Base-by-base conservation (phyloP, 306 rosid genomes). In the Sicyos edulis region DNA sequence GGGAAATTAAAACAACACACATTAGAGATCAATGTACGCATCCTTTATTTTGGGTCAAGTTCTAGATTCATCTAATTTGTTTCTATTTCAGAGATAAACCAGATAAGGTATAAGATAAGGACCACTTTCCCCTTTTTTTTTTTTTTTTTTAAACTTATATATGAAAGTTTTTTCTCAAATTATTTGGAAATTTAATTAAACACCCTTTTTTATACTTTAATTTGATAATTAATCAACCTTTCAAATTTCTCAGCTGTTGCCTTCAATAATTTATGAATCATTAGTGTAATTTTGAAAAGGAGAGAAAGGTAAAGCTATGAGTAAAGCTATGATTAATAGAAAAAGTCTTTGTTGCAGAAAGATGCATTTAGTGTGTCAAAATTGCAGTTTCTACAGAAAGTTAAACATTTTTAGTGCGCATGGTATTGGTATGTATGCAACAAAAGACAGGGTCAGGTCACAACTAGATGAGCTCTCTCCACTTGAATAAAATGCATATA, bases 401-500 rank as follows among this genome's bases (percentile, higher is more conserved):
- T 15, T 45, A 12, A 83, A 10, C 19, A 87, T 88, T 86, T 88
- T 81, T 88, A 81, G 91, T 87, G 98, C 95, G 93, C 96, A 90
- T 90, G 98, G 88, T 81, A 80, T 59, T 81, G 96, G 89, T 86
- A 77, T 60, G 81, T 77, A 68, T 80, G 76, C 47, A 5, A 45
- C 76, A 57, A 80, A 88, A 90, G 83, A 80, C 78, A 74, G 73
- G 63, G 85, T 80, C 90, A 82, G 80, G 77, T 44, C 71, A 65
- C 54, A 66, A 7, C 85, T 83, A 84, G 49, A 32, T 60, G 45
- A 60, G 67, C 67, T 60, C 47, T 83, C 85, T 83, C 76, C 87
- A 78, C 81, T 78, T 74, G 61, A 82, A 81, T 73, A 57, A 66
- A 74, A 86, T 32, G 5, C 37, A 32, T 32, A 3, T 4, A 1